Base-by-base conservation (phyloP, 2,329 filamentous ascomycete genomes). In the Curvularia sp. region DNA sequence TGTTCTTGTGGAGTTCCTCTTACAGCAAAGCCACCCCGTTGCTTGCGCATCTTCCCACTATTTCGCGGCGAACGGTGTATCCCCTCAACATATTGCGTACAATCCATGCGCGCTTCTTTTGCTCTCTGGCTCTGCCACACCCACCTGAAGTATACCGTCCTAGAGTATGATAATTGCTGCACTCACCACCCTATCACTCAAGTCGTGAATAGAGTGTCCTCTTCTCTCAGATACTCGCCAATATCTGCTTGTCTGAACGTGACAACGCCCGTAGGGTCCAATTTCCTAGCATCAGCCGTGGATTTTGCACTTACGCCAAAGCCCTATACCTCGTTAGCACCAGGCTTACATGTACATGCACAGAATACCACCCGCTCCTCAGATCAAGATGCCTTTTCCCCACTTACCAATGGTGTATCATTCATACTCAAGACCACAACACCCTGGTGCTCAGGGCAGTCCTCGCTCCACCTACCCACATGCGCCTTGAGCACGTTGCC, bases 161-260 rank as follows among this genome's bases (percentile, higher is more conserved):
- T 19, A 52, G 48, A 51, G 47, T 42, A 42, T 46, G 38, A 39
- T 38, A n/a, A 38, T 32, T 3, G 32, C 36, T 21, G 41, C 34
- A 34, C 39, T 27, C n/a, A 27, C 30, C 32, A 19, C 4, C 18
- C 23, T 3, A 25, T 27, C 15, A 21, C 59, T 74, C 70, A 77
- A 41, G 86, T 86, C 46, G 84, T 83, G 73, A 88, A 88, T 48
- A 88, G 78, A 1, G 85, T 85, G 70, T 88, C 86, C 78, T 89
- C 86, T 73, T 98, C 94, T 74, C 95, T 87, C 73, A 99, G 82
- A 74, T 97, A 99, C 80, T 98, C 94, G 69, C 95, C 95, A 68
- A 91, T 90, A 81, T 99, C 95, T 0, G 92, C 91, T 80, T 99
- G 95, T 65, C 94, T 85, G 79, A 97, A 98, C 54, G 90, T 89